Percentiles rank a stretch among this genome's conserved stretches.
Conservation (phyloP, 1,284 basidiomycete species). For the Ganoderma resinaceum region DNA sequence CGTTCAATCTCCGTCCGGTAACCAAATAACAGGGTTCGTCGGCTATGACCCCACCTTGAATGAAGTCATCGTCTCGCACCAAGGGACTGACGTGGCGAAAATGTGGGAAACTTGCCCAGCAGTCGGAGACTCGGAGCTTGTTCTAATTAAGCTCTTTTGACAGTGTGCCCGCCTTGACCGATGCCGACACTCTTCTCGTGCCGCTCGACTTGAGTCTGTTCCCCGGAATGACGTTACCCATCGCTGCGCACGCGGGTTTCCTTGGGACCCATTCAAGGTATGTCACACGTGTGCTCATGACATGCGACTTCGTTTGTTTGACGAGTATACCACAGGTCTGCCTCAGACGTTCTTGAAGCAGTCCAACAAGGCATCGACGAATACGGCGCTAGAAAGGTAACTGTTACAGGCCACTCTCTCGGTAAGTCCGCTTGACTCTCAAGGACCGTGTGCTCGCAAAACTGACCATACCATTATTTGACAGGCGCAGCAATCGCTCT, state of each 20-base stretch:
- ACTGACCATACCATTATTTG: neutral
- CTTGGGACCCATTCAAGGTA: slow-evolving; percentile 57
- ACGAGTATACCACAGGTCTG: slow-evolving; percentile 37
- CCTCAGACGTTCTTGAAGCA: slow-evolving; percentile 43
- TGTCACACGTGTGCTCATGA: neutral
- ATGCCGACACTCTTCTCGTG: slow-evolving; percentile 37
- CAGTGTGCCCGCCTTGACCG: slow-evolving; percentile 44
- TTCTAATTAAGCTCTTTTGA: neutral
- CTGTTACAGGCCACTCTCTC: slow-evolving; percentile 49
- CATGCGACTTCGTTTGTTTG: too few species aligned
- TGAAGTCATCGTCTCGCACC: slow-evolving; percentile 58
- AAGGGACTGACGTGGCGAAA: slow-evolving; percentile 48
- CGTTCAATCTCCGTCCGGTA: neutral
- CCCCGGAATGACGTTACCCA: slow-evolving; percentile 54
- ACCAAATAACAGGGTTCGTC: slow-evolving; percentile 46
- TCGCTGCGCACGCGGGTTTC: slow-evolving; percentile 68
- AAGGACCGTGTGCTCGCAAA: neutral
- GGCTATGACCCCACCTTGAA: slow-evolving; percentile 51
- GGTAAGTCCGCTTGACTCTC: slow-evolving; percentile 34
- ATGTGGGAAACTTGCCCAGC: slow-evolving; percentile 9
- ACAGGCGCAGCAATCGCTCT: slow-evolving; percentile 53
- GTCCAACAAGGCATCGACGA: slow-evolving; percentile 41
- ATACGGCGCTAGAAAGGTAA: slow-evolving; percentile 40
- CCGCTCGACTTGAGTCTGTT: slow-evolving; percentile 50
- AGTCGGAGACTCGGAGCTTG: neutral